Evolutionary conservation across 2,329 filamentous ascomycete genomes (phyloP).

Genomic region (Arthrobotrys sinensis): DNA sequence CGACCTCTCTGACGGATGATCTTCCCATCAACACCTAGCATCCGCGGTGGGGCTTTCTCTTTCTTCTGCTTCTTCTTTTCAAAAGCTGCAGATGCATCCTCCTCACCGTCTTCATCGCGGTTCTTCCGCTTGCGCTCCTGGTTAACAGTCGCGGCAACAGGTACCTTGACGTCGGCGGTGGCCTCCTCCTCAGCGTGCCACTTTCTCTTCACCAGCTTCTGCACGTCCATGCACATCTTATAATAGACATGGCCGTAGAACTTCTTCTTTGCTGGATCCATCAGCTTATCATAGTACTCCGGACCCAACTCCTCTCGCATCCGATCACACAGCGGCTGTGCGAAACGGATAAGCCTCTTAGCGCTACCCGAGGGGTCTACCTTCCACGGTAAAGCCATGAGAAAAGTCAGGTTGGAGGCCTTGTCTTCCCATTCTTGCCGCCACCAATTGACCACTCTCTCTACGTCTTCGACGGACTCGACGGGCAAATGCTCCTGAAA

Average conservation of each 20-base stretch:
- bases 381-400: slow-evolving; percentile 23
- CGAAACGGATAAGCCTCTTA: slow-evolving; percentile 31
- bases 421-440: slow-evolving; percentile 35
- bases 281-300: slow-evolving; percentile 31
- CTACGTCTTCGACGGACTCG: slow-evolving; percentile 21
- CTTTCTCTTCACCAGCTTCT: slow-evolving; percentile 1
- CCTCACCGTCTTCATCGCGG: slow-evolving; percentile 4
- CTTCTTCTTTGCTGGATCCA: slow-evolving; percentile 37
- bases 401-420: slow-evolving; percentile 21
- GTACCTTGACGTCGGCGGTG: not conserved
- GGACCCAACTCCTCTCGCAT: slow-evolving; percentile 23
- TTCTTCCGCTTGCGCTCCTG: slow-evolving; percentile 19
- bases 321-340: slow-evolving; percentile 39
- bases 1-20: slow-evolving; percentile 42
- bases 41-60: not conserved
- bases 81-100: slow-evolving; percentile 10
- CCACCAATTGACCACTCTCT: slow-evolving; percentile 32
- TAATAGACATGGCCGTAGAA: slow-evolving; percentile 48
- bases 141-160: not conserved
- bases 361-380: slow-evolving; percentile 20
- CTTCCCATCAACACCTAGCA: slow-evolving; percentile 38
- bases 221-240: slow-evolving; percentile 35
- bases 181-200: not conserved
- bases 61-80: slow-evolving; percentile 23
- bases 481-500: slow-evolving; percentile 37